phyloP scores from a whole-genome alignment of 2,329 filamentous ascomycete genomes.

The Fusarium devonianum region DNA sequence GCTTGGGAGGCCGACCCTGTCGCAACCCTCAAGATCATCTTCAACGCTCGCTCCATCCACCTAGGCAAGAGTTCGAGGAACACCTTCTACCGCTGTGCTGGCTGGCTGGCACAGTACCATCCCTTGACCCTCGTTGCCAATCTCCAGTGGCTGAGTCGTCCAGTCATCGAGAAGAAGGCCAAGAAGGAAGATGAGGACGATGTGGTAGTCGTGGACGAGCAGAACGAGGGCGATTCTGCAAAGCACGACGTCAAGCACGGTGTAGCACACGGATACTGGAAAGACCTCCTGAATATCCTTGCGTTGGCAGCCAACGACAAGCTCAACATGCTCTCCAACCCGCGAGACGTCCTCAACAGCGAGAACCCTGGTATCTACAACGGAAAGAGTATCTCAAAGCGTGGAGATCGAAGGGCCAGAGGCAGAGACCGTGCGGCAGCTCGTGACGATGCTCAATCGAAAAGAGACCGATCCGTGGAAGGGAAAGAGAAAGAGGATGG shows the following conservation, averaged over 20 bases:
- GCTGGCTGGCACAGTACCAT: slow-evolving; percentile 64
- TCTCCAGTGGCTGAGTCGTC: slow-evolving; percentile 62
- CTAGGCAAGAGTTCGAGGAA: slow-evolving; percentile 60
- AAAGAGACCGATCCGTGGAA: neutral
- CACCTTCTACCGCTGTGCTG: slow-evolving; percentile 60
- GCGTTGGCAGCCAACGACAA: slow-evolving; percentile 58
- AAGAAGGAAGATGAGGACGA: slow-evolving; percentile 49
- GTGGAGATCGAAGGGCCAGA: slow-evolving; percentile 1
- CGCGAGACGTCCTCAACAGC: slow-evolving; percentile 51
- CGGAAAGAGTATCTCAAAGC: slow-evolving; percentile 28
- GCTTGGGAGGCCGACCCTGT: slow-evolving; percentile 59
- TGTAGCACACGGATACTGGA: slow-evolving; percentile 68
- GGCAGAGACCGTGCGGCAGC: neutral
- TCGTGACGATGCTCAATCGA: neutral
- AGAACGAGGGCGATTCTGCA: slow-evolving; percentile 47
- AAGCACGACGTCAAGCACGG: slow-evolving; percentile 55
- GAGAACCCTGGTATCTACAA: slow-evolving; percentile 39
- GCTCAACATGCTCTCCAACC: slow-evolving; percentile 52
- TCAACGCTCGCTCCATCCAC: slow-evolving; percentile 67
- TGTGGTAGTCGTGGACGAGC: slow-evolving; percentile 44
- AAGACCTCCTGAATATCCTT: slow-evolving; percentile 66
- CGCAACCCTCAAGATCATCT: slow-evolving; percentile 64
- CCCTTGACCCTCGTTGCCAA: slow-evolving; percentile 62
- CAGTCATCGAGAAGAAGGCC: slow-evolving; percentile 62
- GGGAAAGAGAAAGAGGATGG: slow-evolving; percentile 1